Conservation (phyloP, 2,329 filamentous ascomycete genomes). For the Akanthomyces dipterigenus region DNA sequence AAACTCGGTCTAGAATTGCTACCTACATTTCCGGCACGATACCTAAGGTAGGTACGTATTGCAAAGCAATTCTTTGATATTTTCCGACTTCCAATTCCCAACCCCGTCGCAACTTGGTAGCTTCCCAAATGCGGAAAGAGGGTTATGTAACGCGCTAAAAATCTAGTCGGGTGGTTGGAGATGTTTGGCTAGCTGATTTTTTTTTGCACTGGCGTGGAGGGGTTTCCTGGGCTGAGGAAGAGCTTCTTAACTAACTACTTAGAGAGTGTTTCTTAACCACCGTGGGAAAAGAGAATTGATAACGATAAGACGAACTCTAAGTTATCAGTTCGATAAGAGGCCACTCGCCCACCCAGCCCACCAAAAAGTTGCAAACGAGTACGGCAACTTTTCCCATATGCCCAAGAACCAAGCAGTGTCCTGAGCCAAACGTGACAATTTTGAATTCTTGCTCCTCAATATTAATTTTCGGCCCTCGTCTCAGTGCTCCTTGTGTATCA, state of each 20-base stretch:
- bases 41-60: too few relatives aligned
- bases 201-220: not conserved
- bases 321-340: not conserved
- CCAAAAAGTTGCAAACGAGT: constrained; percentile 1
- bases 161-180: constrained; percentile 5
- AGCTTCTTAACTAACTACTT: too few relatives aligned
- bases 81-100: too few relatives aligned
- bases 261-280: too few relatives aligned
- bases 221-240: too few relatives aligned
- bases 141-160: constrained; percentile 6
- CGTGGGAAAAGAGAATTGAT: constrained; percentile 2
- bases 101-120: too few relatives aligned
- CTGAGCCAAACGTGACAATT: constrained; percentile 4
- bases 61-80: too few relatives aligned
- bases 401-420: not conserved
- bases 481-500: constrained; percentile 34
- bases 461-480: constrained; percentile 18
- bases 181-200: not conserved
- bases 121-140: constrained; percentile 4
- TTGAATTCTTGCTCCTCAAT: constrained; percentile 16
- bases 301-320: constrained; percentile 9
- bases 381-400: not conserved
- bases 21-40: too few relatives aligned
- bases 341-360: constrained; percentile 9
- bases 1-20: too few relatives aligned